A percentile compares a stretch with the other conserved stretches of the same genome.
phyloP scores from a whole-genome alignment of 2,329 filamentous ascomycete species.

The Aspergillus sp. region DNA sequence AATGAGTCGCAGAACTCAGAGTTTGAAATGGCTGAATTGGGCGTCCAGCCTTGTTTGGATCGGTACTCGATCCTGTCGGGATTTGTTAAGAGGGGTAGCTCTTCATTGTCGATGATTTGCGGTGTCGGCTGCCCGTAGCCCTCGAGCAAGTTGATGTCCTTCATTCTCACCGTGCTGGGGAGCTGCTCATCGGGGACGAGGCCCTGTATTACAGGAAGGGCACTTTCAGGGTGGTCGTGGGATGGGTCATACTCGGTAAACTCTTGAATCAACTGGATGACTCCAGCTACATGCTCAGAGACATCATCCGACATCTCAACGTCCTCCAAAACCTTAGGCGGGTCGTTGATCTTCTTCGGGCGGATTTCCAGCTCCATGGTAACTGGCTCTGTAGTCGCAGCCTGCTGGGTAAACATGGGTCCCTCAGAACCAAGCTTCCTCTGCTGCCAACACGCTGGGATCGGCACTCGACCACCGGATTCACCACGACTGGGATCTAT shows the following conservation, averaged over 20 bases:
- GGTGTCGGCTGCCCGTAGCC: background rate
- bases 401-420: background rate
- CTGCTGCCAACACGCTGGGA: slow-evolving; percentile 6
- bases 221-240: background rate
- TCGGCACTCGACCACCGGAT: slow-evolving; percentile 18
- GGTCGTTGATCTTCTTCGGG: background rate
- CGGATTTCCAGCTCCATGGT: background rate
- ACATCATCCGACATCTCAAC: background rate
- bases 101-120: background rate
- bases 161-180: background rate
- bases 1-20: background rate
- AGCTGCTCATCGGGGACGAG: slow-evolving; percentile 6
- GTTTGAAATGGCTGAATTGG: background rate
- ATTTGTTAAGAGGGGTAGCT: background rate
- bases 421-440: background rate
- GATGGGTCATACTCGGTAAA: slow-evolving; percentile 1
- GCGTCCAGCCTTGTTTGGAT: background rate
- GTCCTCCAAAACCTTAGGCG: background rate
- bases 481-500: slow-evolving; percentile 21
- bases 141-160: slow-evolving; percentile 6
- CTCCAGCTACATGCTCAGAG: background rate
- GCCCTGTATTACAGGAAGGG: slow-evolving; percentile 6
- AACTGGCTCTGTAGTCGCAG: background rate
- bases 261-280: background rate
- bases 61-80: background rate